A percentile compares a stretch with the other conserved stretches of the same genome.
Conservation (phyloP, 2,329 filamentous ascomycete species). For the Penicillium thymicola region DNA sequence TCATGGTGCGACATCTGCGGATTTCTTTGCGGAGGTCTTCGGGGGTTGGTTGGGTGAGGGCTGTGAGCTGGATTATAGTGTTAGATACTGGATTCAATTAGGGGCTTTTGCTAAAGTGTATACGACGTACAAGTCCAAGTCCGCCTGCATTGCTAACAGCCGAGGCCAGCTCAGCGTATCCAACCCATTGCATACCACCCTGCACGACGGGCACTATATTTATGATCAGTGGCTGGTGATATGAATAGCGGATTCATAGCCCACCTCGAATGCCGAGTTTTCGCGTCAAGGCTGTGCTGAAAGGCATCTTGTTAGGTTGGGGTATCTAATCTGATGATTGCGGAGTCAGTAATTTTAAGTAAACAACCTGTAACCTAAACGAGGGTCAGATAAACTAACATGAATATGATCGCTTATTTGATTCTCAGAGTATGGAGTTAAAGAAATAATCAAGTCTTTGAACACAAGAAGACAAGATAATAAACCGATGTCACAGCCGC, state of each 20-base stretch:
- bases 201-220: constrained; percentile 47
- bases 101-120: background rate
- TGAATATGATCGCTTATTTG: background rate
- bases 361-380: background rate
- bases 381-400: background rate
- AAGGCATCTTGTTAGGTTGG: constrained; percentile 50
- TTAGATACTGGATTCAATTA: background rate
- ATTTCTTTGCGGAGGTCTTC: constrained; percentile 94
- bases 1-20: constrained; percentile 72
- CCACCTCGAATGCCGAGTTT: constrained; percentile 53
- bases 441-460: background rate
- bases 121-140: constrained; percentile 48
- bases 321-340: constrained; percentile 9
- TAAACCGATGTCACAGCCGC: constrained; percentile 16
- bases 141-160: constrained; percentile 55
- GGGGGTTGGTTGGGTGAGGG: constrained; percentile 84
- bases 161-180: constrained; percentile 51
- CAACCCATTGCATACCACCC: constrained; percentile 57
- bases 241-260: background rate
- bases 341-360: constrained; percentile 2
- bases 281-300: constrained; percentile 62
- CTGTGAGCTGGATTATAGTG: constrained; percentile 42
- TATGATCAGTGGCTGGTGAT: constrained; percentile 2
- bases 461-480: constrained; percentile 5
- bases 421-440: background rate